Conservation (phyloP, 805 yeast species). For the Clavispora asparagi region DNA sequence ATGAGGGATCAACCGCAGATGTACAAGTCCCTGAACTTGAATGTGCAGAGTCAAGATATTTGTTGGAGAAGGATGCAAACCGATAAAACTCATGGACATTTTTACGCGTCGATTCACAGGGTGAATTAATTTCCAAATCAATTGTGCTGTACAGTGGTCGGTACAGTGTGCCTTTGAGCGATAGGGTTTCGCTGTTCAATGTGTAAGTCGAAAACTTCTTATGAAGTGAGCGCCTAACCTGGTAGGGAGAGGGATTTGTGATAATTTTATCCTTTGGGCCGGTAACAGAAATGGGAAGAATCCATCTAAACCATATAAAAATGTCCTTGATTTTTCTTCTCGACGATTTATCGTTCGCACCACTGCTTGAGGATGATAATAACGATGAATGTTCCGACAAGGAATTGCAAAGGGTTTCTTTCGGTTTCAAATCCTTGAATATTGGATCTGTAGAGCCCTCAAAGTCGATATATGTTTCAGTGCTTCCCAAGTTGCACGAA, state of each 20-base stretch:
- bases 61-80: conserved; percentile 16
- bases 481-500: too few species aligned
- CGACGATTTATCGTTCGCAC: neutral
- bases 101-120: conserved; percentile 9
- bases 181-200: conserved; percentile 5
- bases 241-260: conserved; percentile 5
- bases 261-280: neutral
- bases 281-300: neutral
- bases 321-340: neutral
- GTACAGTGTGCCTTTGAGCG: conserved; percentile 6
- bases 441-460: neutral
- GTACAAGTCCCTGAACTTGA: conserved; percentile 1
- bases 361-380: neutral
- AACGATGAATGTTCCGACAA: neutral
- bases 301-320: conserved; percentile 2
- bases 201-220: conserved; percentile 5
- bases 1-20: conserved; percentile 12
- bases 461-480: too few species aligned
- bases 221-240: neutral
- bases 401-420: neutral
- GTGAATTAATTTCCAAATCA: conserved; percentile 14
- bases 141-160: conserved; percentile 8
- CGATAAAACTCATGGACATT: conserved; percentile 20
- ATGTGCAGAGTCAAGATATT: conserved; percentile 11
- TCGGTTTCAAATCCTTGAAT: neutral